phyloP scores from a whole-genome alignment of 202 grass and related monocot species.

The Setaria viridis region DNA sequence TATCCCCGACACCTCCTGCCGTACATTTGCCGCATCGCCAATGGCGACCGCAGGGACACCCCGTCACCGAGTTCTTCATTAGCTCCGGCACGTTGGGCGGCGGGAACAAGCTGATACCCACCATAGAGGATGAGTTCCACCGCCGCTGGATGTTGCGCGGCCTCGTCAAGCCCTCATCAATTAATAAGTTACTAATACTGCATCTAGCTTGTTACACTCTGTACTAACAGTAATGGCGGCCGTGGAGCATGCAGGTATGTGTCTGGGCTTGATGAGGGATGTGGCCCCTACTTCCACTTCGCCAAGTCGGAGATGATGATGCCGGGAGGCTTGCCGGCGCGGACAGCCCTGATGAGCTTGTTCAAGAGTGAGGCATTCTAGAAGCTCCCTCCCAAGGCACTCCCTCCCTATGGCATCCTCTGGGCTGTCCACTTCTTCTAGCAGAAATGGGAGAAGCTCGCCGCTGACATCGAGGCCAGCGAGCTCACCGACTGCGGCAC shows the following conservation, averaged over 20 bases:
- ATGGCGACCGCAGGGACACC: slow-evolving; percentile 38
- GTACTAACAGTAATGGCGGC: too few species aligned
- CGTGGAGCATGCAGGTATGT: neutral
- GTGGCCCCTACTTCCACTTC: too few species aligned
- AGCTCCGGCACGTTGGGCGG: slow-evolving; percentile 90
- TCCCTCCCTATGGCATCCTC: neutral
- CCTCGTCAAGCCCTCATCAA: slow-evolving; percentile 82
- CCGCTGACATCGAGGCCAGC: neutral
- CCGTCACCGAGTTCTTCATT: slow-evolving; percentile 78
- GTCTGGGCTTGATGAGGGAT: too few species aligned
- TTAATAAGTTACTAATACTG: neutral
- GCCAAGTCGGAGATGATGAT: too few species aligned
- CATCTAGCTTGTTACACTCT: too few species aligned
- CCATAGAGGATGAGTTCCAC: slow-evolving; percentile 69
- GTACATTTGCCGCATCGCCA: too few species aligned
- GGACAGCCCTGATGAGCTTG: too few species aligned
- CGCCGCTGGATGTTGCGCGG: slow-evolving; percentile 65
- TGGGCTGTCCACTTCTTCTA: neutral
- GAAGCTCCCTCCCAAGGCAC: neutral
- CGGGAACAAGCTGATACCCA: slow-evolving; percentile 82
- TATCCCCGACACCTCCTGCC: too few species aligned
- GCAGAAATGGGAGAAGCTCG: neutral
- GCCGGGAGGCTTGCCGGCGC: too few species aligned
- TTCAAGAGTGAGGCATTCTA: neutral
- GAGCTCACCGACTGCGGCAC: neutral